Base-by-base conservation (phyloP, 2,329 filamentous ascomycete genomes). In the Colletotrichum zoysiae region DNA sequence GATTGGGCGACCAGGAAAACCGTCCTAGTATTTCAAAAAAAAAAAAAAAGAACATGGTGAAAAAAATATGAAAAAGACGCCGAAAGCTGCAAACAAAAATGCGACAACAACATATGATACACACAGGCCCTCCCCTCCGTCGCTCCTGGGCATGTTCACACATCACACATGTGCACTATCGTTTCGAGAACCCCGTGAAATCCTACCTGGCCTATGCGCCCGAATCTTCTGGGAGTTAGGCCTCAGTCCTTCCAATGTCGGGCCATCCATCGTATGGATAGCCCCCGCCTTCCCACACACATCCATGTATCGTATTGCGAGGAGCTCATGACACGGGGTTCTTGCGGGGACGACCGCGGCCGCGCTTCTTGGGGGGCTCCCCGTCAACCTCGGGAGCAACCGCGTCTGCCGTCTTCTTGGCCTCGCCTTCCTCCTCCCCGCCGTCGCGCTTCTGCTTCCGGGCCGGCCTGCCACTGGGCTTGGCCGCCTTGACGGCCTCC, bases 341-440 rank as follows among this genome's bases (percentile, higher is more conserved):
- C 48, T 60, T 72, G 33, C 66, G 66, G 26, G 70, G 70, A 12
- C 70, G 70, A 11, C 70, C 70, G 26, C 70, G 70, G 7, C 59
- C 70, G 20, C 65, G 70, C 70, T 72, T 72, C 66, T 69, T 72
- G 3, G 66, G 53, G 7, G 59, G 38, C 59, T 73, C 63, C 40
- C 35, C 59, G 5, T 73, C 53, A 3, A 35, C 30, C 8, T 73
- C 65, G 12, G 23, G 7, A 20, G 57, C 8, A 1, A 40, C 30
- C 11, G 33, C 57, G 20, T 59, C 53, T 4, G 38, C 63, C 2
- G 40, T 23, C 46, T 55, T 46, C 1, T 62, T 35, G 40, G 42
- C 26, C 20, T 53, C 62, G 9, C 8, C 51, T 48, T 71, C 58
- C 1, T 12, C 51, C 53, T 71, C 58, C 1, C 44, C 26, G 35